These are phyloP conservation scores for Solanum virginianum DNA, from an alignment of 257 asterid genomes.

Conservation along the genomic window DNA sequence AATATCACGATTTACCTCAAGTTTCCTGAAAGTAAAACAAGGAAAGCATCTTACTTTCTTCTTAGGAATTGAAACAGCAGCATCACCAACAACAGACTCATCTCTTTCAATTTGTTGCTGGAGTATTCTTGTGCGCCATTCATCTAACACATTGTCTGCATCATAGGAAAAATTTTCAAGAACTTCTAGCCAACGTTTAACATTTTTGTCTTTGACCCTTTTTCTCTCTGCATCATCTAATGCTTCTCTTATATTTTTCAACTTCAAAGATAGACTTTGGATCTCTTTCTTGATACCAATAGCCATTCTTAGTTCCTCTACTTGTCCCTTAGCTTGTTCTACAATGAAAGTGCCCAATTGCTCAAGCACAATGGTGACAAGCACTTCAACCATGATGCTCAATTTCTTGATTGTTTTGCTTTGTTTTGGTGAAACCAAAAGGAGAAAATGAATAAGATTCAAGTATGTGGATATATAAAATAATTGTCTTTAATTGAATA, in stretches of 20 bases:
- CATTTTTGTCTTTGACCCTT: not conserved
- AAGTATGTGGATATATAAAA: not conserved
- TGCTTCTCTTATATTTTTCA: not conserved
- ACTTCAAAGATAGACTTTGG: not conserved
- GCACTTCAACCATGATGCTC: not conserved
- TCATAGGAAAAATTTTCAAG: conserved; percentile 5
- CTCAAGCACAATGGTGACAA: not conserved
- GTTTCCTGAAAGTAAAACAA: not conserved
- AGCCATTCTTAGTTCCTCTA: not conserved
- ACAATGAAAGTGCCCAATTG: not conserved
- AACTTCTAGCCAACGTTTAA: conserved; percentile 3
- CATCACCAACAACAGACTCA: not conserved
- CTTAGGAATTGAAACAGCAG: not conserved
- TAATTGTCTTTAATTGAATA: not conserved
- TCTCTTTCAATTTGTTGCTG: not conserved
- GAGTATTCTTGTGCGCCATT: not conserved
- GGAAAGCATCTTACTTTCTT: conserved; percentile 3
- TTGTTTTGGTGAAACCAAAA: not conserved
- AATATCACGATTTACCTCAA: not conserved
- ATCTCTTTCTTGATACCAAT: conserved; percentile 4
- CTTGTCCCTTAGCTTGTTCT: not conserved
- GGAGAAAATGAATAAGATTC: not conserved
- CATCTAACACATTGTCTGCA: conserved; percentile 6
- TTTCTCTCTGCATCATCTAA: conserved; percentile 8
- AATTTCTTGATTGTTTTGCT: not conserved